phyloP scores from a whole-genome alignment of 1,139 yeast species.

The Sugiyamaella grinbergsii region DNA sequence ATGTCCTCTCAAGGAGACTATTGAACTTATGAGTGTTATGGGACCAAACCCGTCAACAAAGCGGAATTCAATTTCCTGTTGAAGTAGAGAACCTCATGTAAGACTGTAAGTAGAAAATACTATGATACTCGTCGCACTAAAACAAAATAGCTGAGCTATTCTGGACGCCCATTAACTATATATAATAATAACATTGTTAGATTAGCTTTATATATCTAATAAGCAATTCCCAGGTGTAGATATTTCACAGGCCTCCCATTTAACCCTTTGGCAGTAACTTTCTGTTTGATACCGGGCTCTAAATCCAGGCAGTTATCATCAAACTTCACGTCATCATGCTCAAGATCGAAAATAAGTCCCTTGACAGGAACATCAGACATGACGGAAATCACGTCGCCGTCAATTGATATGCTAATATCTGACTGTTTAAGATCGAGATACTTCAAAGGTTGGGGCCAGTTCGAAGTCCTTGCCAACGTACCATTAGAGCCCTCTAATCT shows the following conservation, averaged over 20 bases:
- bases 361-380: conserved; percentile 25
- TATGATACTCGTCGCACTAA: too few species aligned
- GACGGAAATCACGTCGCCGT: conserved; percentile 18
- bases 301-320: conserved; percentile 30
- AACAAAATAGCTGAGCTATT: too few species aligned
- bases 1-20: conserved; percentile 50
- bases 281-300: conserved; percentile 27
- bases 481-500: background rate
- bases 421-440: conserved; percentile 22
- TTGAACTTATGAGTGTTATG: conserved; percentile 49
- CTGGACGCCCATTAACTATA: too few species aligned
- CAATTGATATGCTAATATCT: conserved; percentile 19
- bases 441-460: conserved; percentile 34
- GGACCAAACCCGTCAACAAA: conserved; percentile 49
- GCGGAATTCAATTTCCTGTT: conserved; percentile 48
- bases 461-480: conserved; percentile 23
- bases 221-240: conserved; percentile 12
- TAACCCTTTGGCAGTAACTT: conserved; percentile 23
- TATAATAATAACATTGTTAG: too few species aligned
- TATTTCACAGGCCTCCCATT: conserved; percentile 21
- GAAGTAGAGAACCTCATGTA: conserved; percentile 34
- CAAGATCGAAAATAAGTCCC: conserved; percentile 26
- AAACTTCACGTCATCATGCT: conserved; percentile 29
- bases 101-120: background rate
- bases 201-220: conserved; percentile 3